These are phyloP conservation scores for Babesia divergens DNA, from an alignment of 169 alveolate genomes.

Conservation along the genomic window DNA sequence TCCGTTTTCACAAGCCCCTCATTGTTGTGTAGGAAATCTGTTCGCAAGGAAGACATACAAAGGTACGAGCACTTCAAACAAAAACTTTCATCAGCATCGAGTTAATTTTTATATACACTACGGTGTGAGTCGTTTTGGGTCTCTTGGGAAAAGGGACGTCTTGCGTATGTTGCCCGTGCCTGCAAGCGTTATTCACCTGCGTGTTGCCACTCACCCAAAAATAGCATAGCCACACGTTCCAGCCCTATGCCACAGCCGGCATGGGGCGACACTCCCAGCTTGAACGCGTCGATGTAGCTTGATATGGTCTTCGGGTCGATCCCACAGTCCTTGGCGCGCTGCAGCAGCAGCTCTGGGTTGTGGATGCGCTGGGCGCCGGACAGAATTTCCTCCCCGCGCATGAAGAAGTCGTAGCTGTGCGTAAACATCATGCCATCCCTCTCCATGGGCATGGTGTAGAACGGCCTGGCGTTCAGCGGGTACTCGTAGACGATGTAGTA, in stretches of 20 bases:
- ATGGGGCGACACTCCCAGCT: constrained; percentile 97
- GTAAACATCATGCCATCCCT: constrained; percentile 70
- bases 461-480: constrained; percentile 97
- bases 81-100: constrained; percentile 15
- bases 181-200: constrained; percentile 49
- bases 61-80: constrained; percentile 55
- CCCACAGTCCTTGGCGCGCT: constrained; percentile 77
- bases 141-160: constrained; percentile 98
- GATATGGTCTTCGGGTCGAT: constrained; percentile 86
- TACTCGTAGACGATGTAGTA: constrained; percentile 95
- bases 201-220: constrained; percentile 58
- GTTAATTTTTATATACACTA: constrained; percentile 58
- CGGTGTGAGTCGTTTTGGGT: constrained; percentile 96
- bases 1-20: background rate
- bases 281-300: constrained; percentile 93
- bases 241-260: constrained; percentile 99
- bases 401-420: constrained; percentile 97
- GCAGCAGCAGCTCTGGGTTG: constrained; percentile 89
- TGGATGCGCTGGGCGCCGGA: constrained; percentile 99
- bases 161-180: constrained; percentile 95
- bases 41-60: constrained; percentile 43
- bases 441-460: constrained; percentile 97
- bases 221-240: constrained; percentile 98
- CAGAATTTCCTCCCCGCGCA: constrained; percentile 98
- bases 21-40: constrained; percentile 36